Percentiles rank a stretch among this genome's conserved stretches.
phyloP scores from a whole-genome alignment of 2,329 filamentous ascomycete species.

The Cladophialophora carrionii region DNA sequence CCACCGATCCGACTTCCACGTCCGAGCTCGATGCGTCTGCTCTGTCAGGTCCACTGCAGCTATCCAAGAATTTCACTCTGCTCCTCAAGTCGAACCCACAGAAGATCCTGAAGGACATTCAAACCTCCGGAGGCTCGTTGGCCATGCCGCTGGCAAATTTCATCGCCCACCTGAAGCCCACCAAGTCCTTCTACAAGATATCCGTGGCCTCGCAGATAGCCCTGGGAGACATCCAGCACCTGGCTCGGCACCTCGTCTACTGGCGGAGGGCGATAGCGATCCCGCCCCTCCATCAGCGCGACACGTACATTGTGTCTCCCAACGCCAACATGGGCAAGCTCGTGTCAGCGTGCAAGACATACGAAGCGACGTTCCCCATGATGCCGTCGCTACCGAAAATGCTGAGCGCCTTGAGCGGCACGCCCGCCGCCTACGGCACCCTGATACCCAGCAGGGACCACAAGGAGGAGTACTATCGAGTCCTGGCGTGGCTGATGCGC shows the following conservation, averaged over 20 bases:
- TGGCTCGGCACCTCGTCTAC: conserved; percentile 91
- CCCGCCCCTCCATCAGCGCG: conserved; percentile 82
- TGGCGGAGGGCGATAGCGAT: conserved; percentile 93
- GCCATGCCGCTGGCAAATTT: conserved; percentile 77
- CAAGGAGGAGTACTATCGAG: conserved; percentile 82
- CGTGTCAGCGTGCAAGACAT: conserved; percentile 69
- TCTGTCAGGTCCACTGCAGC: conserved; percentile 59
- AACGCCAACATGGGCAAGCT: conserved; percentile 80
- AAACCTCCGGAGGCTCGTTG: conserved; percentile 72
- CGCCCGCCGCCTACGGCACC: conserved; percentile 78
- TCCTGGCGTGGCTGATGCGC: conserved; percentile 89
- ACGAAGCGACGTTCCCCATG: conserved; percentile 78
- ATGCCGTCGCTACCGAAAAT: conserved; percentile 83
- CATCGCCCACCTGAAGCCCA: conserved; percentile 62
- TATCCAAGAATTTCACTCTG: conserved; percentile 85
- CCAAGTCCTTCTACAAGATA: conserved; percentile 72
- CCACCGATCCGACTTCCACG: conserved; percentile 72
- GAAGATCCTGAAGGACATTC: conserved; percentile 71
- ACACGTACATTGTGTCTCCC: conserved; percentile 88
- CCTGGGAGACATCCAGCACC: conserved; percentile 78
- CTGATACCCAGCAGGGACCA: conserved; percentile 88
- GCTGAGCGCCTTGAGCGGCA: conserved; percentile 77
- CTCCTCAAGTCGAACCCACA: conserved; percentile 82
- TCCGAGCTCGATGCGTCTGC: conserved; percentile 30
- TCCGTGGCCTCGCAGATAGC: conserved; percentile 66